These are phyloP conservation scores for Vitis hybrid DNA, from an alignment of 177 flowering plant genomes.

Conservation along the genomic window DNA sequence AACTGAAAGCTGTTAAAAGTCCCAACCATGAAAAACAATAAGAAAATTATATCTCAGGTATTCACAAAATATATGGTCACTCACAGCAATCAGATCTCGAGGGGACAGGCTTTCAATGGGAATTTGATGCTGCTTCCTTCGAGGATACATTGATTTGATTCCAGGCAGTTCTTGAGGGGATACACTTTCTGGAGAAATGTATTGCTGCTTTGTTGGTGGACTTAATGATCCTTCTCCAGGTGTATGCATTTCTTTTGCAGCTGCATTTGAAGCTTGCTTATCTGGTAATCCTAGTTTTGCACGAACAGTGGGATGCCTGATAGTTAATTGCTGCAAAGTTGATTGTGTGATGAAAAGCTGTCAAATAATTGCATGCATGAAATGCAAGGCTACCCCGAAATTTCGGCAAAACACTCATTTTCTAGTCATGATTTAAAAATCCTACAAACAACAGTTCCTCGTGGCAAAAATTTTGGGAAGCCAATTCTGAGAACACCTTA, in stretches of 20 bases:
- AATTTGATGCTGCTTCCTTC: conserved; percentile 17
- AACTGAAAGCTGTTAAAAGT: conserved; percentile 57
- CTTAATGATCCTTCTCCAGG: conserved; percentile 16
- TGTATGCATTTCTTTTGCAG: conserved; percentile 12
- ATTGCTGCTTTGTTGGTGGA: conserved; percentile 14
- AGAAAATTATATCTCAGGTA: conserved; percentile 1
- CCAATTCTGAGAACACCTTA: too few species aligned
- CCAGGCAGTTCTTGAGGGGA: conserved; percentile 50
- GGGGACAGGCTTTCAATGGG: conserved; percentile 49
- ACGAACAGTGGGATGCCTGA: conserved; percentile 59
- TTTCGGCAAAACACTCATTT: too few species aligned
- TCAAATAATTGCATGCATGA: background rate
- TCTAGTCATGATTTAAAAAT: too few species aligned
- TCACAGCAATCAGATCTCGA: conserved; percentile 60
- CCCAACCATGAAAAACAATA: conserved; percentile 8
- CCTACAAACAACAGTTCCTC: too few species aligned
- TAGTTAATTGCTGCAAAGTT: conserved; percentile 64
- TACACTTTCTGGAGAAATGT: conserved; percentile 34
- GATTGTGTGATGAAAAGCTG: background rate
- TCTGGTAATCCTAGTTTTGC: conserved; percentile 57
- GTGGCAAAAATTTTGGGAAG: too few species aligned
- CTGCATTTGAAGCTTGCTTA: conserved; percentile 18
- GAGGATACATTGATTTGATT: conserved; percentile 14
- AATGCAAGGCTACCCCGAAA: background rate
- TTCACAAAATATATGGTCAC: conserved; percentile 22